Evolutionary conservation across 768 basidiomycete species (phyloP), one percentile per base, ranked within the genome.

Genomic region (Phanerochaete carnosa): DNA sequence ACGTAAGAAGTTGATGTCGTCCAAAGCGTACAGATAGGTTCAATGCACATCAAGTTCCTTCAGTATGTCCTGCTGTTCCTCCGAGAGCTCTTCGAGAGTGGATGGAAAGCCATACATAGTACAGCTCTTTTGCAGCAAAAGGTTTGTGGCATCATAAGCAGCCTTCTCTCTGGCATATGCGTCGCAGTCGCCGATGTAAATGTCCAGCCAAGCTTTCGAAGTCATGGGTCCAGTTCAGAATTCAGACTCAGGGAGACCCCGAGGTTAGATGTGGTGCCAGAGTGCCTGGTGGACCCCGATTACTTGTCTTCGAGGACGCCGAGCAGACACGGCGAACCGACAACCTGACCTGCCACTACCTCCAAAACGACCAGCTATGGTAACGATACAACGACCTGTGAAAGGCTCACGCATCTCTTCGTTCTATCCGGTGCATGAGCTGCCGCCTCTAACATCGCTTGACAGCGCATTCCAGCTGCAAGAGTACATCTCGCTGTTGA

Each of bases 401-500:
- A 87, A 89, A 15, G 91, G 91, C 53, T 88, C 90, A 3, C 81
- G 90, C 26, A 87, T 92, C 23, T 87, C 89, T 9, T 83, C 89
- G 0, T 93, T 93, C 68, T 92, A 92, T 66, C 89, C 90, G 0
- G 78, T 90, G 26, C 91, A 90, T 70, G 79, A 68, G 8, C 77
- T 92, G 1, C 90, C 90, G 0, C 81, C 87, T 0, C 80, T 90
- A 30, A 77, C 89, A 0, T 83, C 87, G 0, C 78, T 96, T 30
- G 90, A 95, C 75, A 95, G 92, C 72, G 92, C 94, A 0, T 97
- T 96, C 71, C 94, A 96, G 70, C 82, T 96, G 7, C 94, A 96
- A 68, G 96, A 98, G 70, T 96, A 94, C 75, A 92, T 98, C 47
- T 89, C 94, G 1, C 79, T 92, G 30, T 84, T 96, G 64, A 91